Evolutionary conservation across 2,329 filamentous ascomycete genomes (phyloP), one percentile per base, ranked within the genome.

Genomic region (Colletotrichum lini): DNA sequence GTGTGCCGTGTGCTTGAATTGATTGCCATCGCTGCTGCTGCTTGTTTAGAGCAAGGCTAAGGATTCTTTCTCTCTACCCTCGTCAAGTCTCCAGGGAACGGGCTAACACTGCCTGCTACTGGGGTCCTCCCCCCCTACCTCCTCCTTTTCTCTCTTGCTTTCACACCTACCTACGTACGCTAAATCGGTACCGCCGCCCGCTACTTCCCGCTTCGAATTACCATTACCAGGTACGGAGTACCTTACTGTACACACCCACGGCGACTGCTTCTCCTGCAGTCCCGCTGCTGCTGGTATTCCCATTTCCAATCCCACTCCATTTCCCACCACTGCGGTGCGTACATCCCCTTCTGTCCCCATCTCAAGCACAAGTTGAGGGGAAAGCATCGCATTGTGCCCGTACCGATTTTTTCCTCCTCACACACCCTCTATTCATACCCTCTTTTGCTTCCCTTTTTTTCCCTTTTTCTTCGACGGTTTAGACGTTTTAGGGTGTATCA

Each of bases 401-500:
- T 54, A 70, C 56, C 42, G 45, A 67, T 52, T 67, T 73, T 73
- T 73, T 72, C 71, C 71, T 73, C 67, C 68, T 73, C 68, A 44
- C 71, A 72, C 71, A 73, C 71, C 71, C 67, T 72, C 54, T 70
- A 50, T 63, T 54, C 69, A 49, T 70, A 72, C 69, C 69, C 69
- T 72, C 68, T 71, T 44, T 70, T 40, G 40, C 56, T 63, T 54
- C 45, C 35, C 38, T 45, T 50, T 56, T n/a, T 30, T 26, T 30
- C 35, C 23, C 66, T 42, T 21, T 57, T 70, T 66, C 58, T 62
- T 73, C 63, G 71, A 73, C 68, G 69, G 50, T 68, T 70, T 74
- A 72, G 72, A 72, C 73, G 72, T 70, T 64, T 56, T 70, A 60
- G 66, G 66, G 49, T 52, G 77, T 79, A 85, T 82, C 83, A 87